phyloP scores from a whole-genome alignment of 2,329 filamentous ascomycete species.

The Biscogniauxia marginata region DNA sequence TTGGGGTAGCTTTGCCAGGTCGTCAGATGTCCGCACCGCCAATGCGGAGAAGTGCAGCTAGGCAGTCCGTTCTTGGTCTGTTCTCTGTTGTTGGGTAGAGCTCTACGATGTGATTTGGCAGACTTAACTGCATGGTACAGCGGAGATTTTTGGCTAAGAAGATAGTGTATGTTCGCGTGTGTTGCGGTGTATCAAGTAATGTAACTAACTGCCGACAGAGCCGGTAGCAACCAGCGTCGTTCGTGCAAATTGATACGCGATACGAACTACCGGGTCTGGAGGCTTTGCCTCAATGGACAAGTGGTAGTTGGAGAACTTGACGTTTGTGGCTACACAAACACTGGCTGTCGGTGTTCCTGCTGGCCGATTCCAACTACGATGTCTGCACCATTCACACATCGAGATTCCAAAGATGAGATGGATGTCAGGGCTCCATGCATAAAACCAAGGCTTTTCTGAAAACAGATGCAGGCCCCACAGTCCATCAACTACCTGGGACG shows the following conservation, averaged over 20 bases:
- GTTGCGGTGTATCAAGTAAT: conserved; percentile 2
- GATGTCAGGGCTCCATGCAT: background rate
- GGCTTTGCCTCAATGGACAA: conserved; percentile 14
- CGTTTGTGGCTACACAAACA: conserved; percentile 16
- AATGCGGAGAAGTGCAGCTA: background rate
- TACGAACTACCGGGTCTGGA: conserved; percentile 17
- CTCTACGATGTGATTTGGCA: background rate
- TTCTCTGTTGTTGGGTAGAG: background rate
- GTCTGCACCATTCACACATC: conserved; percentile 10
- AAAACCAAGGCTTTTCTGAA: background rate
- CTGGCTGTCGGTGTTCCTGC: conserved; percentile 10
- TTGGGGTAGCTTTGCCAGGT: background rate
- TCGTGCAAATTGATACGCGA: conserved; percentile 18
- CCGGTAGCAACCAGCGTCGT: conserved; percentile 13
- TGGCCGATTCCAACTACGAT: conserved; percentile 15
- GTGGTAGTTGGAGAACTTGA: conserved; percentile 22
- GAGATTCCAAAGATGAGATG: background rate
- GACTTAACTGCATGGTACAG: background rate
- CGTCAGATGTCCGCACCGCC: too few species aligned
- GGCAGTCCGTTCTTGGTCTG: background rate
- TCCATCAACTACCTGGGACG: background rate
- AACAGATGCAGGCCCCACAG: background rate
- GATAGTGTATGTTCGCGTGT: background rate
- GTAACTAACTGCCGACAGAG: conserved; percentile 22
- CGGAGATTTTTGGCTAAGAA: background rate